phyloP scores from a whole-genome alignment of 306 rosid genomes.

The Rubus idaeus region DNA sequence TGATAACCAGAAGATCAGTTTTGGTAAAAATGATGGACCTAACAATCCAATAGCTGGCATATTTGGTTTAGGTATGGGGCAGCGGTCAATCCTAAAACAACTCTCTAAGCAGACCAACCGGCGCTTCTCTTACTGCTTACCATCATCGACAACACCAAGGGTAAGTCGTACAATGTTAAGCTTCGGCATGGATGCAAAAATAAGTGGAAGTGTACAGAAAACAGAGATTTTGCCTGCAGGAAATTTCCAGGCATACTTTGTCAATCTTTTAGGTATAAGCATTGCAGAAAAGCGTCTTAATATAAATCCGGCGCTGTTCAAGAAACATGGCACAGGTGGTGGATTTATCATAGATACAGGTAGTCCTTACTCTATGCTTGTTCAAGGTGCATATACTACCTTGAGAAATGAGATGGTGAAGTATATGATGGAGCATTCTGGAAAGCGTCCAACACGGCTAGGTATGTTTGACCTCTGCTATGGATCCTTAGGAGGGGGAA shows the following conservation, averaged over 20 bases:
- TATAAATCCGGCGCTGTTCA: background rate
- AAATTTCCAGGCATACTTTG: background rate
- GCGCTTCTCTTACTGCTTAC: slow-evolving; percentile 6
- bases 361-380: background rate
- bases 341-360: slow-evolving; percentile 1
- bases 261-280: background rate
- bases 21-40: background rate
- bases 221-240: background rate
- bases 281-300: background rate
- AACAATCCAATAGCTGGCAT: background rate
- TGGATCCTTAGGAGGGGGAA: background rate
- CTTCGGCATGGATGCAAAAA: background rate
- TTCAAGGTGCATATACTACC: background rate
- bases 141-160: background rate
- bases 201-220: background rate
- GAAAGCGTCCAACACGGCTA: background rate
- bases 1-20: background rate
- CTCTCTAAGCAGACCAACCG: background rate
- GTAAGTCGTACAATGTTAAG: background rate
- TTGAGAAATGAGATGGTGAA: background rate
- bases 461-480: background rate
- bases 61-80: background rate
- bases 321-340: background rate
- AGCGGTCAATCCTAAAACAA: background rate
- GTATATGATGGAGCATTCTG: background rate